Percentiles rank a stretch among this genome's conserved stretches.
Conservation (phyloP, 1,284 basidiomycete genomes). For the Xerocomus amazonicus region DNA sequence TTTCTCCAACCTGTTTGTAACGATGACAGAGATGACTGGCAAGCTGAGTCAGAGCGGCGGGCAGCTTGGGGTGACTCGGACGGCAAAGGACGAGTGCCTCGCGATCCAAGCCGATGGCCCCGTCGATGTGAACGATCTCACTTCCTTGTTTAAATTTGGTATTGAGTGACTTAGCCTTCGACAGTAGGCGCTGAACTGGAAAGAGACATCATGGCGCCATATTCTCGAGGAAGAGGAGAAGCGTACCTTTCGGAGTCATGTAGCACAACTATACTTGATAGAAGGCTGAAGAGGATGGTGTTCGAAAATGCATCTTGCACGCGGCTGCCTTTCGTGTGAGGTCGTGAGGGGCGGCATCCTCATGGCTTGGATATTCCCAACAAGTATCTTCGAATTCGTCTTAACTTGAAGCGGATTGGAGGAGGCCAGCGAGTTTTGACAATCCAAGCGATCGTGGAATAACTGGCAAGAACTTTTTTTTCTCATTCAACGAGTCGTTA, state of each 20-base stretch:
- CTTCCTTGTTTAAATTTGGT: neutral
- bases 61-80: neutral
- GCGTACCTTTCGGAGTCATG: neutral
- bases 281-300: too few relatives aligned
- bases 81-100: neutral
- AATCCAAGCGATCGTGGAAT: too few relatives aligned
- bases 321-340: too few relatives aligned
- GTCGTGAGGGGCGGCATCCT: too few relatives aligned
- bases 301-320: too few relatives aligned
- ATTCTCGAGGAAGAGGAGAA: neutral
- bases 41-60: neutral
- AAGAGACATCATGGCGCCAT: neutral
- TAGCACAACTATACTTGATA: too few relatives aligned
- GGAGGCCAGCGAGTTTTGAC: too few relatives aligned
- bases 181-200: neutral
- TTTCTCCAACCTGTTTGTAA: neutral
- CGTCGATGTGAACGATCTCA: neutral
- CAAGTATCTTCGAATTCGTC: too few relatives aligned
- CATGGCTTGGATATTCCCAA: too few relatives aligned
- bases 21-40: neutral
- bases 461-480: too few relatives aligned
- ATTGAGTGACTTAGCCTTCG: neutral
- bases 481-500: too few relatives aligned
- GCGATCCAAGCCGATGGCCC: neutral
- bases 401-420: too few relatives aligned